These are phyloP conservation scores for Cenchrus purpureus DNA, from an alignment of 176 grass and related monocot species.

Conservation along the genomic window DNA sequence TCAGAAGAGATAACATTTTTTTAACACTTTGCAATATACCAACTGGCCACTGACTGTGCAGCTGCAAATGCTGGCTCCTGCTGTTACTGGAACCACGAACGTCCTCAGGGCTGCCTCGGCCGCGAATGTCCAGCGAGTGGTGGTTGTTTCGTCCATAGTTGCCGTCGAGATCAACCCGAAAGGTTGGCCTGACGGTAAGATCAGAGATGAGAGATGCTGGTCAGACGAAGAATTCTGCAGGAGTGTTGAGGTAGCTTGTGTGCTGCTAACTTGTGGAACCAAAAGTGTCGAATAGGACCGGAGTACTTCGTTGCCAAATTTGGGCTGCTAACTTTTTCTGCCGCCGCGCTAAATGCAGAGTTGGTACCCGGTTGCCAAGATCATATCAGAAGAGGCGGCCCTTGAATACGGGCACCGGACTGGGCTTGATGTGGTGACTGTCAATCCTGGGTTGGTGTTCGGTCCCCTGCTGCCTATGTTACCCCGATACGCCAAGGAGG, in stretches of 20 bases:
- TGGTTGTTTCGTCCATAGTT: slow-evolving; percentile 45
- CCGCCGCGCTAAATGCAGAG: slow-evolving; percentile 6
- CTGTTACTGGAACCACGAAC: slow-evolving; percentile 43
- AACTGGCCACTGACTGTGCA: background rate
- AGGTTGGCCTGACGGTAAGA: slow-evolving; percentile 41
- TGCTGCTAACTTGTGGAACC: background rate
- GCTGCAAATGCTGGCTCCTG: slow-evolving; percentile 40
- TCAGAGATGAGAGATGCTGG: slow-evolving; percentile 41
- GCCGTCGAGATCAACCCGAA: slow-evolving; percentile 41
- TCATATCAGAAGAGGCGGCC: slow-evolving; percentile 44
- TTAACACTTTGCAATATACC: too few relatives aligned
- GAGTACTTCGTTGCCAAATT: too few relatives aligned
- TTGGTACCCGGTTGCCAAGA: slow-evolving; percentile 54
- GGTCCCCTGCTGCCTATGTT: slow-evolving; percentile 33
- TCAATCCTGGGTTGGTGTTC: slow-evolving; percentile 37
- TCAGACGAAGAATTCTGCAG: slow-evolving; percentile 52
- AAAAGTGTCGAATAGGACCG: too few relatives aligned
- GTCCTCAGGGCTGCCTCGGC: slow-evolving; percentile 39
- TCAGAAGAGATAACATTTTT: background rate
- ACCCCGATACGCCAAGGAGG: too few relatives aligned
- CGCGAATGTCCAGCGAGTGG: slow-evolving; percentile 21
- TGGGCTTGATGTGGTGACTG: slow-evolving; percentile 37
- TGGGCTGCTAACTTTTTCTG: background rate
- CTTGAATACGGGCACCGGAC: slow-evolving; percentile 26
- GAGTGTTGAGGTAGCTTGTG: slow-evolving; percentile 20